These are phyloP conservation scores for Candida boidinii DNA, from an alignment of 805 yeast species.

Conservation along the genomic window DNA sequence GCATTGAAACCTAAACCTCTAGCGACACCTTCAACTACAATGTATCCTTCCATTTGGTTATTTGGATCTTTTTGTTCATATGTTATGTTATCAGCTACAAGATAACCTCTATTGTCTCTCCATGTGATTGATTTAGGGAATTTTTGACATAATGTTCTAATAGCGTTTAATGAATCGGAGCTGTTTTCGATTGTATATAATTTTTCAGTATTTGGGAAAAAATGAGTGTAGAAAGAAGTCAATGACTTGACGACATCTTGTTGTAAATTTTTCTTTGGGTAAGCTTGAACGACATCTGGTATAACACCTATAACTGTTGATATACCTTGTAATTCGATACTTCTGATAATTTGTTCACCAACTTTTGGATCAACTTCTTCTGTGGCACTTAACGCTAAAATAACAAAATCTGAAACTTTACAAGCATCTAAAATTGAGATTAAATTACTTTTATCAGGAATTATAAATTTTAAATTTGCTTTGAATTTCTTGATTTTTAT, in stretches of 20 bases:
- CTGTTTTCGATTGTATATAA: slow-evolving; percentile 59
- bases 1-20: slow-evolving; percentile 81
- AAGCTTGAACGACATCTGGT: slow-evolving; percentile 59
- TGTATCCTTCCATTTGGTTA: slow-evolving; percentile 26
- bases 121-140: slow-evolving; percentile 79
- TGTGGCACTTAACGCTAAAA: slow-evolving; percentile 83
- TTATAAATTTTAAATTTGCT: slow-evolving; percentile 61
- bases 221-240: slow-evolving; percentile 59
- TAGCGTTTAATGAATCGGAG: slow-evolving; percentile 64
- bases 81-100: slow-evolving; percentile 60
- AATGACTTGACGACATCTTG: slow-evolving; percentile 58
- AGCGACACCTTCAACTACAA: slow-evolving; percentile 72
- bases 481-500: slow-evolving; percentile 59
- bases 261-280: slow-evolving; percentile 70
- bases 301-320: slow-evolving; percentile 74
- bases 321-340: slow-evolving; percentile 87
- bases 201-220: slow-evolving; percentile 75
- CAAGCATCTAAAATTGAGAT: slow-evolving; percentile 76
- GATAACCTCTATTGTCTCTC: slow-evolving; percentile 90
- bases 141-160: slow-evolving; percentile 75
- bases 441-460: slow-evolving; percentile 62
- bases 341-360: slow-evolving; percentile 87
- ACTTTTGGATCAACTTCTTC: slow-evolving; percentile 69
- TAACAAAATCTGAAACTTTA: slow-evolving; percentile 79
- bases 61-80: slow-evolving; percentile 26